Percentiles rank a stretch among this genome's conserved stretches.
phyloP scores from a whole-genome alignment of 768 basidiomycete species.

The Kwoniella mangroviensis region DNA sequence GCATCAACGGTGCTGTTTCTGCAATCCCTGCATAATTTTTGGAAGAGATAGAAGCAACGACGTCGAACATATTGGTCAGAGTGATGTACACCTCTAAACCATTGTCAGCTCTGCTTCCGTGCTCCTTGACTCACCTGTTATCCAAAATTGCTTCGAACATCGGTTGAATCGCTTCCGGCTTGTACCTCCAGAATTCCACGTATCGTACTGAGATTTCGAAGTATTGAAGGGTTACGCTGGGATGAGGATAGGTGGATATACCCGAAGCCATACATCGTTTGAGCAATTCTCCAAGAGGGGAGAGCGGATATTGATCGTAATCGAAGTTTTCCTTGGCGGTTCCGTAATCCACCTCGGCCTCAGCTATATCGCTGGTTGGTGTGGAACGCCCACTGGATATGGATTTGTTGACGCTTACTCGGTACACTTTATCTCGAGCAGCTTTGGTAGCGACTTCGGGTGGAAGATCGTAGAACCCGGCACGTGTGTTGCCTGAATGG shows the following conservation, averaged over 20 bases:
- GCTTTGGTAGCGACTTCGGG: conserved; percentile 65
- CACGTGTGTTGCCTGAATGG: conserved; percentile 70
- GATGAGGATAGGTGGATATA: conserved; percentile 80
- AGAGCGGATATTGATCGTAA: conserved; percentile 70
- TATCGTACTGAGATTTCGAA: conserved; percentile 93
- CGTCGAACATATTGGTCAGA: conserved; percentile 70
- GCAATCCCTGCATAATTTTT: conserved; percentile 85
- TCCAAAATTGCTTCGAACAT: conserved; percentile 88
- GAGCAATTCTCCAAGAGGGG: conserved; percentile 87
- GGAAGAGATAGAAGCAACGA: conserved; percentile 88
- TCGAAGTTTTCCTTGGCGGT: conserved; percentile 43
- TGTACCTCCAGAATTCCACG: conserved; percentile 93
- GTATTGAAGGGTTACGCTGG: conserved; percentile 81
- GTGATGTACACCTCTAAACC: conserved; percentile 80
- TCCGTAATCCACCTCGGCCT: conserved; percentile 16
- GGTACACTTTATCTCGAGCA: conserved; percentile 42
- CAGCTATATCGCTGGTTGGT: conserved; percentile 30
- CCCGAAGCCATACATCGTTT: conserved; percentile 80
- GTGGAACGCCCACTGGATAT: conserved; percentile 43
- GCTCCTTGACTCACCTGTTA: conserved; percentile 64
- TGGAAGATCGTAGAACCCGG: conserved; percentile 81
- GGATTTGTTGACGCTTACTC: conserved; percentile 42
- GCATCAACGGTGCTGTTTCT: conserved; percentile 75
- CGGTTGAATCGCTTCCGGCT: conserved; percentile 84
- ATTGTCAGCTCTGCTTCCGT: conserved; percentile 8